Conservation (phyloP, 768 basidiomycete genomes). For the Leccinum truebloodii region DNA sequence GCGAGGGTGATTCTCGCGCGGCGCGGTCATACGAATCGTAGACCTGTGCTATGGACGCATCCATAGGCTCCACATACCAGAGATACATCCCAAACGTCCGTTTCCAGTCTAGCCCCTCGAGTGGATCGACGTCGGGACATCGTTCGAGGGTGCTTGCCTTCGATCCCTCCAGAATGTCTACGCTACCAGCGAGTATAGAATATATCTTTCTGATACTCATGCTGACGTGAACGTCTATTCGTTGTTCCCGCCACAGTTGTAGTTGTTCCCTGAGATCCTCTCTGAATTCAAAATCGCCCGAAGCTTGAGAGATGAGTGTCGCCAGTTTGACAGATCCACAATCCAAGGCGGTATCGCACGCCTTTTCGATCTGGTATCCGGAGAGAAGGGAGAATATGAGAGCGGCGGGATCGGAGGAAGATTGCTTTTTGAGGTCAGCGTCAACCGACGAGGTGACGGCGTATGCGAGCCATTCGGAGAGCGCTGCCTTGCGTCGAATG, state of each 20-base stretch:
- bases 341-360: constrained; percentile 72
- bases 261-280: constrained; percentile 76
- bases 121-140: constrained; percentile 59
- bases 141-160: constrained; percentile 53
- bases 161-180: constrained; percentile 56
- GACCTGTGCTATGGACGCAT: constrained; percentile 69
- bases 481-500: constrained; percentile 72
- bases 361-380: constrained; percentile 85
- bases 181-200: constrained; percentile 78
- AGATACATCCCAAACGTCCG: constrained; percentile 86
- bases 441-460: constrained; percentile 73
- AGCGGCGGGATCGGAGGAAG: constrained; percentile 45
- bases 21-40: constrained; percentile 60
- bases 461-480: constrained; percentile 84
- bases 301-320: constrained; percentile 84
- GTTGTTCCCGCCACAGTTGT: constrained; percentile 79
- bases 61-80: constrained; percentile 81
- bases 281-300: constrained; percentile 73
- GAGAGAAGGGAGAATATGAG: constrained; percentile 77
- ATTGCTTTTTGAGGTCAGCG: constrained; percentile 59
- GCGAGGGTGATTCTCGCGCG: constrained; percentile 37
- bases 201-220: constrained; percentile 76
- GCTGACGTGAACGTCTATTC: constrained; percentile 67
- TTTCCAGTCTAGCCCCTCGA: constrained; percentile 84
- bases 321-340: constrained; percentile 83